Evolutionary conservation across 2,329 filamentous ascomycete genomes (phyloP).

Genomic region (Colletotrichum liaoningense): DNA sequence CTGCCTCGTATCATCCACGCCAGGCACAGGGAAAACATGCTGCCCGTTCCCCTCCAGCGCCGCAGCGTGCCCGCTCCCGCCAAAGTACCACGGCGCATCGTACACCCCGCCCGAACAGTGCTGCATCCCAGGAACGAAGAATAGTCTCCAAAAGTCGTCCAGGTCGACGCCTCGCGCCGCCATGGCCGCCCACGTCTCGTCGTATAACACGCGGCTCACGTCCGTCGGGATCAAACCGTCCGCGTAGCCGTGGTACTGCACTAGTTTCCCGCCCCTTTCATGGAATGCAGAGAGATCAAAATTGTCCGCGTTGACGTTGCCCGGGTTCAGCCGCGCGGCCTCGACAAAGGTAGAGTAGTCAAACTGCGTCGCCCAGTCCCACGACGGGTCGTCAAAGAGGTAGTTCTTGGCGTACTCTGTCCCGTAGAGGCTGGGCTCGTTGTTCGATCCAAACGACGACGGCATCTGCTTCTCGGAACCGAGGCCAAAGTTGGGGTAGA

Average conservation of each 20-base stretch:
- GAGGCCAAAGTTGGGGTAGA: constrained; percentile 58
- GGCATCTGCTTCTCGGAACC: constrained; percentile 48
- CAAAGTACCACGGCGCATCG: constrained; percentile 50
- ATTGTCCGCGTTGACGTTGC: constrained; percentile 51
- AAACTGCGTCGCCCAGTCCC: constrained; percentile 52
- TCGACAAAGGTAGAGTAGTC: constrained; percentile 39
- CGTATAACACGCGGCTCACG: constrained; percentile 61
- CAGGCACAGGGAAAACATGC: constrained; percentile 47
- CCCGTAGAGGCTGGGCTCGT: constrained; percentile 37
- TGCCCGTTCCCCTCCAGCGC: constrained; percentile 41
- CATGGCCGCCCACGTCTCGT: constrained; percentile 58
- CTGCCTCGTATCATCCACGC: constrained; percentile 47
- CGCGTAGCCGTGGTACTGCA: constrained; percentile 58
- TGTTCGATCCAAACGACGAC: constrained; percentile 43
- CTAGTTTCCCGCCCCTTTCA: constrained; percentile 54
- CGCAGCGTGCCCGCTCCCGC: constrained; percentile 37
- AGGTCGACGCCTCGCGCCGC: constrained; percentile 36
- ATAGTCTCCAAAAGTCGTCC: constrained; percentile 60
- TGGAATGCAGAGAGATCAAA: constrained; percentile 53
- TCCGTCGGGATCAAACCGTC: constrained; percentile 56
- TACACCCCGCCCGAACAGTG: constrained; percentile 54
- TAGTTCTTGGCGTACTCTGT: constrained; percentile 52
- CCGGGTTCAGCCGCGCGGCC: constrained; percentile 46
- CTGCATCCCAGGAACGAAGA: constrained; percentile 61
- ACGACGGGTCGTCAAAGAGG: constrained; percentile 51